These are phyloP conservation scores for Solanum pimpinellifolium DNA, from an alignment of 257 asterid genomes.

Conservation along the genomic window DNA sequence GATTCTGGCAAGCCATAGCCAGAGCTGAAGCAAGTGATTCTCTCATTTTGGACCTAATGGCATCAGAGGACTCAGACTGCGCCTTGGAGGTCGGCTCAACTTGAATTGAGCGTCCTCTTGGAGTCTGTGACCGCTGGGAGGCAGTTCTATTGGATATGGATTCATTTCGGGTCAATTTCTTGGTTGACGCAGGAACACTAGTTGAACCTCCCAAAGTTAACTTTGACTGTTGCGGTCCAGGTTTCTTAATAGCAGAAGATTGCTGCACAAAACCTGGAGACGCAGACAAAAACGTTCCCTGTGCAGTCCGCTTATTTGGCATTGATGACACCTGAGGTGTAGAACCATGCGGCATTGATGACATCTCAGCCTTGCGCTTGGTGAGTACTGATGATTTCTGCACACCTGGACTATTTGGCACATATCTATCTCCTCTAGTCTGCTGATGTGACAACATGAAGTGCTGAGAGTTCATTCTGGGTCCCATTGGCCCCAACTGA, in stretches of 20 bases:
- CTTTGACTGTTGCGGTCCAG: conserved; percentile 29
- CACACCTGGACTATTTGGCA: conserved; percentile 15
- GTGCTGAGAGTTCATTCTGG: conserved; percentile 19
- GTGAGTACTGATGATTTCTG: conserved; percentile 33
- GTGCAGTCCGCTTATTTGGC: conserved; percentile 48
- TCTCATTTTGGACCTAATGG: conserved; percentile 89
- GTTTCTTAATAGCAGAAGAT: conserved; percentile 19
- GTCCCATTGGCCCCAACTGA: conserved; percentile 12
- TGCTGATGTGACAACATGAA: conserved; percentile 21
- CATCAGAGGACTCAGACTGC: conserved; percentile 45
- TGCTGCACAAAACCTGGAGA: conserved; percentile 24
- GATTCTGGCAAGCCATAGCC: conserved; percentile 38
- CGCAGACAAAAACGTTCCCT: conserved; percentile 14
- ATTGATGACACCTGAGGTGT: conserved; percentile 24
- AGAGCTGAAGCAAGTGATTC: conserved; percentile 76
- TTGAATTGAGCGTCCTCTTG: conserved; percentile 43
- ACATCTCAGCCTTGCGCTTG: conserved; percentile 75
- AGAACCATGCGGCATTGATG: conserved; percentile 12
- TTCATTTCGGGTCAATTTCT: conserved; percentile 51
- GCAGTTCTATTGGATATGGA: conserved; percentile 42
- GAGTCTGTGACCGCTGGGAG: conserved; percentile 49
- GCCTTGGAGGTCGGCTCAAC: conserved; percentile 42
- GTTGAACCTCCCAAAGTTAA: conserved; percentile 21
- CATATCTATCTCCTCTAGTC: conserved; percentile 8
- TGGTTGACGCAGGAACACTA: conserved; percentile 20